phyloP scores from a whole-genome alignment of 441 rosid species.

The Bocquillonia castaneifolia region DNA sequence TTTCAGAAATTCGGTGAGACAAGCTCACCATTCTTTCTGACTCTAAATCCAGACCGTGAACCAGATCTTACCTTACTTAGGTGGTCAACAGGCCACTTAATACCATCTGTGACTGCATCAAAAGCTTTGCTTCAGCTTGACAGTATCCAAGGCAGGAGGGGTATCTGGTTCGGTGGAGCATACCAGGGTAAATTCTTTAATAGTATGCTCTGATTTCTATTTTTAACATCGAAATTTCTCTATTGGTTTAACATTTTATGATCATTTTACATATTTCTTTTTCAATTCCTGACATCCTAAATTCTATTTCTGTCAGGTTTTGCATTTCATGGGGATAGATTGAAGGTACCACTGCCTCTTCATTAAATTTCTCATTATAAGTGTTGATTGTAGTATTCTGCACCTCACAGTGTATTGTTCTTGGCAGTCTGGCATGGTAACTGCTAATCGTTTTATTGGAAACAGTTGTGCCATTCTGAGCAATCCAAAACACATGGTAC shows the following conservation, averaged over 20 bases:
- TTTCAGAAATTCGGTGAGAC: slow-evolving; percentile 74
- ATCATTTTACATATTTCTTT: slow-evolving; percentile 24
- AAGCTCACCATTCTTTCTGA: slow-evolving; percentile 55
- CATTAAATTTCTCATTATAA: too few relatives aligned
- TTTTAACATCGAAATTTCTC: too few relatives aligned
- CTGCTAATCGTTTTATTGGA: slow-evolving; percentile 49
- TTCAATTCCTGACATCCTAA: too few relatives aligned
- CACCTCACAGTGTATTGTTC: not conserved
- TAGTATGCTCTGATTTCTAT: too few relatives aligned
- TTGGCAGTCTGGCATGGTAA: slow-evolving; percentile 51
- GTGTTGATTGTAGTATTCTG: not conserved
- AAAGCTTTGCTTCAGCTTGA: slow-evolving; percentile 75
- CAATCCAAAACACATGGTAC: slow-evolving; percentile 61
- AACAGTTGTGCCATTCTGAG: slow-evolving; percentile 32
- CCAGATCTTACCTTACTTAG: slow-evolving; percentile 58
- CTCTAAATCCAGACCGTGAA: slow-evolving; percentile 59
- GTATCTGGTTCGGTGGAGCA: slow-evolving; percentile 89
- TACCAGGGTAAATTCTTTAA: slow-evolving; percentile 51
- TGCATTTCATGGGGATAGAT: slow-evolving; percentile 93
- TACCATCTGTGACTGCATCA: slow-evolving; percentile 77
- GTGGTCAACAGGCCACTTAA: slow-evolving; percentile 83
- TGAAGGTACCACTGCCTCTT: slow-evolving; percentile 74
- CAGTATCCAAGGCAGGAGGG: slow-evolving; percentile 69
- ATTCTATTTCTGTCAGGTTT: too few relatives aligned
- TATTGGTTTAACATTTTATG: too few relatives aligned